A percentile compares a stretch with the other conserved stretches of the same genome.
These are phyloP conservation scores for Diplotaxis tenuifolia DNA, from an alignment of 345 rosid species.

Conservation along the genomic window DNA sequence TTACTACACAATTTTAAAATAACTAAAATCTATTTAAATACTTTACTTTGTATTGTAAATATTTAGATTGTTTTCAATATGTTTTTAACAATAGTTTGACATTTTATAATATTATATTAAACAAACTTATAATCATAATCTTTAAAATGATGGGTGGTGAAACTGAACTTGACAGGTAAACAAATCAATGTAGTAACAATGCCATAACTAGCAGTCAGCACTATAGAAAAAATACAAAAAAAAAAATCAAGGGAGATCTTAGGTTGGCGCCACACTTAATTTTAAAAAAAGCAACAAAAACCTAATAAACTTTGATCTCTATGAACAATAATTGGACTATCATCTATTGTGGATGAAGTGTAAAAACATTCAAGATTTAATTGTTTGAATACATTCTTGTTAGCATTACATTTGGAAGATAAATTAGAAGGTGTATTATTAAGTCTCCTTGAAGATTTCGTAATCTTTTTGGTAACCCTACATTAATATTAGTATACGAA, in stretches of 20 bases:
- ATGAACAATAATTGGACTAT: conserved; percentile 14
- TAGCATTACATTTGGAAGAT: conserved; percentile 8
- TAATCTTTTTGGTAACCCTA: conserved; percentile 17
- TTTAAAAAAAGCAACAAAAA: not conserved
- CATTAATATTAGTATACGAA: not conserved
- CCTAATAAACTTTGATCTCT: not conserved
- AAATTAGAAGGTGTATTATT: not conserved
- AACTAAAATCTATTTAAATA: no score
- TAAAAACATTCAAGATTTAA: not conserved
- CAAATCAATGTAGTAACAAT: not conserved
- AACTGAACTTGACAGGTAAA: not conserved
- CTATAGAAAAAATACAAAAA: not conserved
- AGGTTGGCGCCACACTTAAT: conserved; percentile 15
- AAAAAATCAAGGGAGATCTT: conserved; percentile 19
- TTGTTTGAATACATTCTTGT: conserved; percentile 8
- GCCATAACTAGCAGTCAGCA: conserved; percentile 1
- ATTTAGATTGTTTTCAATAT: no score
- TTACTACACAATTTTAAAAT: no score
- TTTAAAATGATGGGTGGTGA: not conserved
- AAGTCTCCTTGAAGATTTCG: conserved; percentile 20
- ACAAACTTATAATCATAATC: not conserved
- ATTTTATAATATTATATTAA: no score
- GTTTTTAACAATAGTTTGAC: no score
- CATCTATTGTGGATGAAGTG: not conserved
- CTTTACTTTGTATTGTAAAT: no score